Percentiles rank a stretch among this genome's conserved stretches.
phyloP scores from a whole-genome alignment of 306 rosid species.

The Morella rubra region DNA sequence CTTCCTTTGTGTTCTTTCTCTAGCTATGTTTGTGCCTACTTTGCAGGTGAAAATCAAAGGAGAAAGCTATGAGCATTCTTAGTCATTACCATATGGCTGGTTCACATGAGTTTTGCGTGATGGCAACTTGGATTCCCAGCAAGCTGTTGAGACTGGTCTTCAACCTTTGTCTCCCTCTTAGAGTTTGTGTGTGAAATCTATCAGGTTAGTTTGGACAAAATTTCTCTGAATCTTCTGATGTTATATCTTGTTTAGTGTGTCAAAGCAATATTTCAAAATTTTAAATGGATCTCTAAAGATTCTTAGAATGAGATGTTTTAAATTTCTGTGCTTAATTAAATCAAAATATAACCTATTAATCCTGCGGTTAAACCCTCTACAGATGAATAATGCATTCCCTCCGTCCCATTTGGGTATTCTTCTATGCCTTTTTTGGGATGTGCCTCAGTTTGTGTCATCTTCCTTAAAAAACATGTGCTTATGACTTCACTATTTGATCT shows the following conservation, averaged over 20 bases:
- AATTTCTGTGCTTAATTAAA: not conserved
- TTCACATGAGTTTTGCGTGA: conserved; percentile 66
- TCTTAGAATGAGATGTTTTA: too few relatives aligned
- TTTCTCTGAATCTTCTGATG: conserved; percentile 7
- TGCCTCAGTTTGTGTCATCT: not conserved
- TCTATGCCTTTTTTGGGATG: not conserved
- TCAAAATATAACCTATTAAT: not conserved
- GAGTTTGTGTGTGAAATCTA: conserved; percentile 91
- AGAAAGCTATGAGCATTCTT: conserved; percentile 73
- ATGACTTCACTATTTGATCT: not conserved
- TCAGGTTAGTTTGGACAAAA: conserved; percentile 58
- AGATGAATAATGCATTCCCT: not conserved
- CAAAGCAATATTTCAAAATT: conserved; percentile 1
- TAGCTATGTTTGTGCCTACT: conserved; percentile 17
- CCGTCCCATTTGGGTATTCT: not conserved
- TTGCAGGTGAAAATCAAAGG: conserved; percentile 90
- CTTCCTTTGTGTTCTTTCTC: not conserved
- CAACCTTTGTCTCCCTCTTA: conserved; percentile 81
- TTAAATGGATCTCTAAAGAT: not conserved
- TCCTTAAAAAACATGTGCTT: not conserved
- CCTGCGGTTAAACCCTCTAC: not conserved
- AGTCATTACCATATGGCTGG: conserved; percentile 69
- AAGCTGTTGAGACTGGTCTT: conserved; percentile 43
- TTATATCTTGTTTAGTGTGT: conserved; percentile 1
- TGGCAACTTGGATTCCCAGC: conserved; percentile 48